Evolutionary conservation across 805 yeast species (phyloP), one percentile per base, ranked within the genome.

Genomic region (Sugiyamaella floridensis): DNA sequence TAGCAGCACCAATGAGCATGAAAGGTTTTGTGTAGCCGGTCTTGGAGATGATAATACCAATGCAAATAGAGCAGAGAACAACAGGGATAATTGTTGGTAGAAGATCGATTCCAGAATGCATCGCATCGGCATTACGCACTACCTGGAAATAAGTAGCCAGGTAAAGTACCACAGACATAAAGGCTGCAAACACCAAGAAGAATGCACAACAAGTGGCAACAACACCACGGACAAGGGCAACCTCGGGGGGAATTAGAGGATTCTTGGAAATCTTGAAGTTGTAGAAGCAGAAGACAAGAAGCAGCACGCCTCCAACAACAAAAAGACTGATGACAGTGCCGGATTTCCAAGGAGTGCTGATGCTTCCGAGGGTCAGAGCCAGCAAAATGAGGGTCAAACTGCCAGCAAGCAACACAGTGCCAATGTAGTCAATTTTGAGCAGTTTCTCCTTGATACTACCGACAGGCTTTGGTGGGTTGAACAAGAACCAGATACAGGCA

Each of bases 111-210:
- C 82, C 72, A 0, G 77, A 62, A 26, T 65, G 66, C 45, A 76
- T 59, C 1, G 74, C 60, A 2, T 62, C 63, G 61, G 60, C 68
- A 51, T 72, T 75, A 45, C 69, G 64, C 12, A 76, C 76, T 50
- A 72, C 64, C 58, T 77, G 76, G 58, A 72, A 73, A 58, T 76
- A 80, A 44, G 72, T 70, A 1, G 82, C 77, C 40, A 78, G 55
- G 56, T 74, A 78, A 59, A 73, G 76, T 43, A 70, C 62, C 60
- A 72, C 72, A 20, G 78, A 63, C 56, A 60, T 76, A 65, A 73
- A 79, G 1, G 71, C 71, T 52, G 74, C 67, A 4, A 83, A 83
- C 55, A 75, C 73, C 19, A 76, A 62, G 50, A 78, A 66, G 51
- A 72, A 71, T 53, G 70, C 69, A 52, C 59, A 19, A 44, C 69